phyloP scores from a whole-genome alignment of 192 early-diverging fungal genomes.

The Gaertneriomyces sp. region DNA sequence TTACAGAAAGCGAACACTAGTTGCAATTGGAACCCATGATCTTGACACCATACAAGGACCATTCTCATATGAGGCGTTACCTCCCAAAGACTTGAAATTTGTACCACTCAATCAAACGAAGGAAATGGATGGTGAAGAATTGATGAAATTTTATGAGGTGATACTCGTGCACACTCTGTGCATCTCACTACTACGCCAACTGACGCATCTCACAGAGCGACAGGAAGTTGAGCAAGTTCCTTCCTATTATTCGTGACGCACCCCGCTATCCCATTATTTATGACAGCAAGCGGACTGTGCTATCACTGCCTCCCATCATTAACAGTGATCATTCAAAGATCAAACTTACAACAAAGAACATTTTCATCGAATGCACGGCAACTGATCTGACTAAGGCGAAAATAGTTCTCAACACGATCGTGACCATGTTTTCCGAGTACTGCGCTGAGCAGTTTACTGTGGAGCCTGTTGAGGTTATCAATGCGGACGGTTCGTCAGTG shows the following conservation, averaged over 20 bases:
- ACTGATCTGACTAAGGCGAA: constrained; percentile 94
- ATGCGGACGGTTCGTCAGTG: constrained; percentile 69
- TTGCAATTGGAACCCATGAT: constrained; percentile 97
- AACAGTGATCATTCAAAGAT: constrained; percentile 99
- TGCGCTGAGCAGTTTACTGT: constrained; percentile 87
- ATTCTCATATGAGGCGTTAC: constrained; percentile 90
- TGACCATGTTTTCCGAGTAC: constrained; percentile 95
- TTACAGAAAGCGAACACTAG: constrained; percentile 81
- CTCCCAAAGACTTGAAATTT: constrained; percentile 90
- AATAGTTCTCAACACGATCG: constrained; percentile 88
- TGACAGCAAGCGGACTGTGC: constrained; percentile 76
- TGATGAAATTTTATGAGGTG: constrained; percentile 88
- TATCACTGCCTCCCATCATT: constrained; percentile 98
- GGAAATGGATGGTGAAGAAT: constrained; percentile 77
- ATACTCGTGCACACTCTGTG: not conserved
- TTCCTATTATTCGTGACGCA: constrained; percentile 87
- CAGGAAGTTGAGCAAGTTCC: constrained; percentile 80
- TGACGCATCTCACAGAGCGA: constrained; percentile 50
- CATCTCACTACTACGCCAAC: not conserved
- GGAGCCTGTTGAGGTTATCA: constrained; percentile 86
- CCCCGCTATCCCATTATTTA: constrained; percentile 90
- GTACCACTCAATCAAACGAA: constrained; percentile 87
- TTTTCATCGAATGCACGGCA: constrained; percentile 97
- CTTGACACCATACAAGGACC: constrained; percentile 90
- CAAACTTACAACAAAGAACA: constrained; percentile 85